Evolutionary conservation across 2,329 filamentous ascomycete species (phyloP), one percentile per base, ranked within the genome.

Genomic region (Calonectria multiphialidica): DNA sequence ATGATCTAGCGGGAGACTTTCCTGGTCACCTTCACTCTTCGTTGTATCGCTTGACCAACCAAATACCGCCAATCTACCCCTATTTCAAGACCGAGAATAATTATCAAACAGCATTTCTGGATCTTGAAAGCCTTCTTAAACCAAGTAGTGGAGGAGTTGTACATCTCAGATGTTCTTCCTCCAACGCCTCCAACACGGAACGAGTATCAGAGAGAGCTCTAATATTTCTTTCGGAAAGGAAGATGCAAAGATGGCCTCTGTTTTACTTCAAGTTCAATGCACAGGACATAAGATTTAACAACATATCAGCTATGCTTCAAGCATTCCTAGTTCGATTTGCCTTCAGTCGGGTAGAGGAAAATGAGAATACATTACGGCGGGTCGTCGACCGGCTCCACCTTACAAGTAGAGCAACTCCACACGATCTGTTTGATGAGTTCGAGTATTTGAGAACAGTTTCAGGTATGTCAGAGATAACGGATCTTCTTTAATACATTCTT

Each of bases 211-310:
- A 49, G 9, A 35, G 25, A n/a, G 40, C 35, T 25, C 23, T 33
- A 63, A 18, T 45, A 47, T 40, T 2, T 63, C 42, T 40, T n/a
- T 6, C 23, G 37, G 23, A 47, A 7, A 66, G 25, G 23, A 33
- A 13, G 4, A 25, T 16, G 3, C 2, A 10, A 8, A 40, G 21
- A 10, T 63, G 67, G 13, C 33, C 50, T 5, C 15, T 67, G 7
- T 35, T 67, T 18, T 71, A 63, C 37, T 71, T 63, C 23, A 50
- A 33, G 7, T 71, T 71, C n/a, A 57, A 62, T 12, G 42, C 35
- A 4, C 68, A 63, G 40, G 55, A 67, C 30, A 10, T 71, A 18
- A 37, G 63, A 4, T 62, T 66, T 21, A 71, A 37, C 55, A 40
- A 25, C n/a, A 30, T 37, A 12, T n/a, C 10, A 18, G 28, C 16